These are phyloP conservation scores for Fusarium sp. DNA, from an alignment of 2,329 filamentous ascomycete genomes.

Conservation along the genomic window DNA sequence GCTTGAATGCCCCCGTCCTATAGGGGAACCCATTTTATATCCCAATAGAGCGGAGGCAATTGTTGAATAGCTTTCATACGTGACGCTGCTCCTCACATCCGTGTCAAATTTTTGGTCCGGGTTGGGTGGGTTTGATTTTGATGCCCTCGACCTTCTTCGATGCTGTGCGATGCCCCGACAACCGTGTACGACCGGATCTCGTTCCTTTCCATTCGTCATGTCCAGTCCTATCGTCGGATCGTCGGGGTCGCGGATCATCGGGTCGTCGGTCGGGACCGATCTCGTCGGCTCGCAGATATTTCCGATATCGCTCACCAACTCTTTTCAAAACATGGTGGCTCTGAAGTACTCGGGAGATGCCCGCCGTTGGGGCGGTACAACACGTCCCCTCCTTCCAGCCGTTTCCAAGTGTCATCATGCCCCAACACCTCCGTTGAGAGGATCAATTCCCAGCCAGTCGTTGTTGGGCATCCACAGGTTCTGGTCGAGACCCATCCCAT, in stretches of 20 bases:
- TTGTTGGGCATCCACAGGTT: slow-evolving; percentile 55
- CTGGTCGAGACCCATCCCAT: slow-evolving; percentile 60
- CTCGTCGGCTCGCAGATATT: background rate
- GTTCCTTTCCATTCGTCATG: background rate
- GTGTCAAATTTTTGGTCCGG: background rate
- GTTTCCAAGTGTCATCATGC: slow-evolving; percentile 31
- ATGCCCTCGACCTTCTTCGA: background rate
- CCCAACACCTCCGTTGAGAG: slow-evolving; percentile 52
- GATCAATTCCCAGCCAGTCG: slow-evolving; percentile 54
- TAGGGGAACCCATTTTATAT: background rate
- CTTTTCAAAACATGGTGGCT: slow-evolving; percentile 15
- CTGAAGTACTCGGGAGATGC: slow-evolving; percentile 15
- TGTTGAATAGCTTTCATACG: background rate
- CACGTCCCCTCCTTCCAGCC: slow-evolving; percentile 17
- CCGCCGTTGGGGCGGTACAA: background rate
- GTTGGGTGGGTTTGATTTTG: background rate
- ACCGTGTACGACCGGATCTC: background rate
- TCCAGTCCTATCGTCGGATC: background rate
- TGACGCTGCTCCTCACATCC: background rate
- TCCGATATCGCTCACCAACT: background rate
- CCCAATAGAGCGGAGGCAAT: background rate
- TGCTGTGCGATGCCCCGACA: background rate
- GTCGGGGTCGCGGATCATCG: background rate
- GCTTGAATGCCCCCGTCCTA: background rate
- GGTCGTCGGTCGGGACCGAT: background rate